Base-by-base conservation (phyloP, 305 asterid species). In the Caryopteris hybrid region DNA sequence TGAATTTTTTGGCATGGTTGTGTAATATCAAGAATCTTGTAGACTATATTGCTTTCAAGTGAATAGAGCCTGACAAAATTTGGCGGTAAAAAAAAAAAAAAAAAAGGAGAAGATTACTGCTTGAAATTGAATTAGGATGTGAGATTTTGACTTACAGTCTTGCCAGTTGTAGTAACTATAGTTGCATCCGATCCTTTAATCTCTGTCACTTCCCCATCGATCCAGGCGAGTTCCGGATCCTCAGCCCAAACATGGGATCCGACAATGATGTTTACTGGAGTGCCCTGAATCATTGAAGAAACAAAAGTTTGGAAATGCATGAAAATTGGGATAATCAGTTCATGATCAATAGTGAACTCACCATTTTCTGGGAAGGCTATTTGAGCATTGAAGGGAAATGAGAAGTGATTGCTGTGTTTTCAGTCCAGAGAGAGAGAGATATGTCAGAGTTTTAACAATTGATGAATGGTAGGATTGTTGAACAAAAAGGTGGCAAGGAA, bases 181-280 rank as follows among this genome's bases (percentile, higher is more conserved):
- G 89, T 84, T 61, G 89, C 98, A 76, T 84, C 60, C 4, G 78
- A 61, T 74, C 92, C 98, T 79, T 86, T 86, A 72, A 89, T 91
- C 63, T 86, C 83, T 34, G 74, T 21, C 3, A 91, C 98, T 74
- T 86, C 80, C 43, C 98, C 98, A 78, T 91, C 95, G 52, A 89
- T 83, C 98, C 98, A 89, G 76, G 96, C 89, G 45, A 55, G 60
- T 57, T 89, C 96, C 63, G 89, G 89, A 83, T 91, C 98, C 79
- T 89, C 98, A 8, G 71, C 84, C 98, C 98, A 87, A 60, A 91
- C 98, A 52, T 87, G 96, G 64, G 95, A 85, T 86, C 98, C 96
- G 62, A 84, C 94, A 5, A 91, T 89, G 6, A 91, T 91, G 78
- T 89, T 91, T 36, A 91, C 91, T 1, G 98, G 98, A 54, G 96